Evolutionary conservation across 768 basidiomycete species (phyloP), one percentile per base, ranked within the genome.

Genomic region (Kwoniella newhampshirensis): DNA sequence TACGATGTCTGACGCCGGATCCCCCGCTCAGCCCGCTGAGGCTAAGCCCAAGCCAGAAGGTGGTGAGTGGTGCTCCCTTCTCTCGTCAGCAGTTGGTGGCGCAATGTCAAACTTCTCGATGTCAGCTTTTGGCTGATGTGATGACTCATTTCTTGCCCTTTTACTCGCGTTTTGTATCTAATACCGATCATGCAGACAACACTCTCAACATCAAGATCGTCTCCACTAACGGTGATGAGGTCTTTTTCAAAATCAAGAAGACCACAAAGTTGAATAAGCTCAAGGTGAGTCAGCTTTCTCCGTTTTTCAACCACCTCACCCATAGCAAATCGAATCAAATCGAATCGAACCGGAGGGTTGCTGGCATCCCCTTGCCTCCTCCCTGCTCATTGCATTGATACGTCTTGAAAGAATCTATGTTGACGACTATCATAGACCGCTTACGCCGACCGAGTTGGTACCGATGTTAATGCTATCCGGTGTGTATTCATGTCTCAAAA

Each of bases 231-330:
- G 89, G 89, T 55, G 89, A 92, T 30, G 91, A 93, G 75, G 89
- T 94, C 25, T 94, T 88, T 79, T 96, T 96, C 83, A 94, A 96
- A 82, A 93, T 96, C 79, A 96, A 93, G 80, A 84, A 87, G 71
- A 88, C 83, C 77, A 93, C 91, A 41, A 91, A 87, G 80, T 78
- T 96, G 66, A 88, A 85, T 81, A 96, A 94, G 80, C 83, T 94
- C 23, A 89, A 91, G 75, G 88, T 69, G 63, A 42, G 67, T 57
- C 17, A 20, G 9, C 20, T 32, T 6, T 32, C 32, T 6, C 13
- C 7, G 32, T 6, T 32, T 32, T 32, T 32, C 32, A 37, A 37
- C 11, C 36, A n/a, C 21, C 8, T 23, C 27, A 12, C 28, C 27
- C 6, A 18, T n/a, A 28, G n/a, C 15, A 37, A 37, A 37, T n/a